phyloP scores from a whole-genome alignment of 1,284 basidiomycete species.

The Sanguinoderma infundibulare region DNA sequence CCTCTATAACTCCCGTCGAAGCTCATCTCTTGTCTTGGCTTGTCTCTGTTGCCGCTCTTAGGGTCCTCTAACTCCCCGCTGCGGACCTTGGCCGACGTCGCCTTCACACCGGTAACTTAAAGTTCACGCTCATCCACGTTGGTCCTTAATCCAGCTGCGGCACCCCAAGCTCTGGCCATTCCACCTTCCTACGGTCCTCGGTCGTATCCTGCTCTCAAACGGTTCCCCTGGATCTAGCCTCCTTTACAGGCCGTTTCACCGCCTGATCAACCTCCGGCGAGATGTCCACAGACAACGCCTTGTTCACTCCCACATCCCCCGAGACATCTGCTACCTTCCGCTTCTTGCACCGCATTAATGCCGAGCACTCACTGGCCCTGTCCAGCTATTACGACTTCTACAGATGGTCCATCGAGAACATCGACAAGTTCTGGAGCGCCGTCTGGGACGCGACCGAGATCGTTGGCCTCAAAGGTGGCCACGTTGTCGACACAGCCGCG shows the following conservation, averaged over 20 bases:
- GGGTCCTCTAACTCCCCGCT: neutral
- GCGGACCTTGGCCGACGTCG: slow-evolving; percentile 2
- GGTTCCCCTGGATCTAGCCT: neutral
- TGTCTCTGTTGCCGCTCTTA: slow-evolving; percentile 2
- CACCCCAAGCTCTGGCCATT: slow-evolving; percentile 6
- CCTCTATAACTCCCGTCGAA: neutral
- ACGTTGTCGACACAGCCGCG: slow-evolving; percentile 64
- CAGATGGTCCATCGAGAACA: slow-evolving; percentile 68
- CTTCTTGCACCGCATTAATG: slow-evolving; percentile 65
- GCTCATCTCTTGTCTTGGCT: neutral
- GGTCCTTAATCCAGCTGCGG: neutral
- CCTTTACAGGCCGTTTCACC: neutral
- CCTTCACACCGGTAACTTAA: neutral
- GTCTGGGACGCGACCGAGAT: slow-evolving; percentile 79
- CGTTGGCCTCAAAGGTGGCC: slow-evolving; percentile 62
- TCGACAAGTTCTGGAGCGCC: slow-evolving; percentile 74
- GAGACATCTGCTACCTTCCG: slow-evolving; percentile 55
- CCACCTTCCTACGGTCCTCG: slow-evolving; percentile 11
- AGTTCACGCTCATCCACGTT: neutral
- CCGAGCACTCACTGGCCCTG: slow-evolving; percentile 51
- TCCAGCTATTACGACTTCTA: slow-evolving; percentile 71
- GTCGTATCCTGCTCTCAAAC: neutral
- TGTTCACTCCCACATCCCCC: slow-evolving; percentile 57
- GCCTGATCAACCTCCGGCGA: neutral
- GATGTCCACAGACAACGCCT: slow-evolving; percentile 24